Evolutionary conservation across 2,329 filamentous ascomycete genomes (phyloP), one percentile per base, ranked within the genome.

Genomic region (Clathrospora elynae): DNA sequence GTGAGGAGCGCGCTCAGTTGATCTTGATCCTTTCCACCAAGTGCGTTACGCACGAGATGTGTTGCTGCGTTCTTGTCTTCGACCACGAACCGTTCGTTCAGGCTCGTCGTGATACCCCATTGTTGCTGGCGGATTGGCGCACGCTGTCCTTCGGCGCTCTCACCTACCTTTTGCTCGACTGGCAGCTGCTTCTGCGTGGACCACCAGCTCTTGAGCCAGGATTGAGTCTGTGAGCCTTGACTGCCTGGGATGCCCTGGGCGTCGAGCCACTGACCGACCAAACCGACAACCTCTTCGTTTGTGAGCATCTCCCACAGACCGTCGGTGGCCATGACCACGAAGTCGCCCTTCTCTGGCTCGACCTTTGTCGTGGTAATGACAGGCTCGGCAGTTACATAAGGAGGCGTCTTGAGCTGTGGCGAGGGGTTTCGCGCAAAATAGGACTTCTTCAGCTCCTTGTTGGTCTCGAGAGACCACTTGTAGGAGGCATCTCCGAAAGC

Each of bases 261-360:
- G 69, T 99, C 93, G 33, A 99, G 83, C 93, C 93, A 99, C 70
- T 95, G 90, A 11, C 92, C 95, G 4, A 99, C 93, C 2, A 99
- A 82, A 1, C 93, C 93, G 35, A 99, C 88, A 1, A 96, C 93
- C 75, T 99, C 93, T 67, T 99, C 93, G 62, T 97, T 99, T 33
- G 90, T 96, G 49, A 99, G 79, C 93, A 97, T 97, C 73, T 99
- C 93, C 93, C 93, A 99, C 1, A 99, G 79, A 3, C 93, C 93
- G 66, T 99, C 93, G 0, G 93, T 96, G 14, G 93, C 93, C 78
- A 99, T 85, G 49, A 99, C 92, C 9, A 99, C 78, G 61, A 99
- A 99, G 67, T 99, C 93, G 31, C 92, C 91, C 51, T 88, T 88
- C 39, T 89, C 83, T 1, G 93, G 93, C 58, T 92, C 80, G 37